Evolutionary conservation across 2,329 filamentous ascomycete species (phyloP).

Genomic region (Fusarium scirpi): DNA sequence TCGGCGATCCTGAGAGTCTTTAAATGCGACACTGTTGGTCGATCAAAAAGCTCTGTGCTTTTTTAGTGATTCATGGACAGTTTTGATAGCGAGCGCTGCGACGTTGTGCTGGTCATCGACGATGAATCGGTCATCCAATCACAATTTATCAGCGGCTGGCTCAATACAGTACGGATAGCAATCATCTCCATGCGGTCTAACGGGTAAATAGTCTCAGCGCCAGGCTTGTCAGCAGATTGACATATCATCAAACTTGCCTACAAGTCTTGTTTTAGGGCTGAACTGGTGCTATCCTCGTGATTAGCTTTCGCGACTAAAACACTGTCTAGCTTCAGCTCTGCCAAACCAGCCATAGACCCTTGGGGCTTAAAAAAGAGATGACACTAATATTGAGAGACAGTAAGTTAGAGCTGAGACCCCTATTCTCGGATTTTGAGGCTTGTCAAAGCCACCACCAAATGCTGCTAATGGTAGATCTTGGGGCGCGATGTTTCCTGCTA

Average conservation of each 20-base stretch:
- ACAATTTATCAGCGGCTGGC: neutral
- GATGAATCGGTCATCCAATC: constrained; percentile 13
- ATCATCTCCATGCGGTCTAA: neutral
- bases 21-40: constrained; percentile 21
- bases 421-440: neutral
- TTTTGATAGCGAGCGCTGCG: neutral
- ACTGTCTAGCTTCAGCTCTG: constrained; percentile 10
- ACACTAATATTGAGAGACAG: neutral
- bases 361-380: constrained; percentile 19
- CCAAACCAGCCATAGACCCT: constrained; percentile 24
- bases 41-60: constrained; percentile 20
- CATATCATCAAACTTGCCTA: neutral
- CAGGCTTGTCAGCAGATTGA: neutral
- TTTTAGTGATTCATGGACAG: constrained; percentile 1
- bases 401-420: neutral
- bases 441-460: neutral
- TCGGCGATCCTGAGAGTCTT: constrained; percentile 20
- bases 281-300: constrained; percentile 12
- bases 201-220: constrained; percentile 1
- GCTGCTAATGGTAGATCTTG: neutral
- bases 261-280: constrained; percentile 20
- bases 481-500: neutral
- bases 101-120: constrained; percentile 13
- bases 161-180: neutral
- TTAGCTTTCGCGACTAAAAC: constrained; percentile 1